Conservation (phyloP, 768 basidiomycete genomes). For the Suillus discolor region DNA sequence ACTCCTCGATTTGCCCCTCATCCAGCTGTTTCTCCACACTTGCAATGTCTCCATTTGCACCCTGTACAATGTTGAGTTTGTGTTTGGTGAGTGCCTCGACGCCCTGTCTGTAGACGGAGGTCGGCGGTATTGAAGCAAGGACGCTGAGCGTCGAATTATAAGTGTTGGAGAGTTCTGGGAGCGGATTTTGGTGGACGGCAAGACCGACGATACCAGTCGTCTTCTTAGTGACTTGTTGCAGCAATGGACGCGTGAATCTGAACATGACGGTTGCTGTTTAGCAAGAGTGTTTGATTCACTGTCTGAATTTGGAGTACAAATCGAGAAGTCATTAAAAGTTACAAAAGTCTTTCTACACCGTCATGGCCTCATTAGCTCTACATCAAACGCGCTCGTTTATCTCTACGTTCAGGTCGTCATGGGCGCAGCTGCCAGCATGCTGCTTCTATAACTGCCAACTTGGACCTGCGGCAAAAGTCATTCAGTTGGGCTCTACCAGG, state of each 20-base stretch:
- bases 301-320: constrained; percentile 6
- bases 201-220: constrained; percentile 90
- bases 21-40: constrained; percentile 74
- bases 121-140: constrained; percentile 71
- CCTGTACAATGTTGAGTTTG: constrained; percentile 74
- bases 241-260: constrained; percentile 72
- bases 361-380: constrained; percentile 46
- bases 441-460: constrained; percentile 21
- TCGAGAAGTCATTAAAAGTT: constrained; percentile 1
- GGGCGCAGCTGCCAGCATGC: constrained; percentile 21
- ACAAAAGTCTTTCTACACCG: constrained; percentile 14
- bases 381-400: constrained; percentile 33
- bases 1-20: constrained; percentile 88
- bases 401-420: constrained; percentile 25
- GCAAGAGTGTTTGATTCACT: constrained; percentile 15
- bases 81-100: constrained; percentile 82
- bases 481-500: constrained; percentile 41
- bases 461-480: constrained; percentile 25
- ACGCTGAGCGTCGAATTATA: constrained; percentile 77
- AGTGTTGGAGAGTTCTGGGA: constrained; percentile 73
- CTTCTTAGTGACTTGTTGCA: constrained; percentile 63
- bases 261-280: constrained; percentile 56
- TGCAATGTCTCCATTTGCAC: constrained; percentile 64
- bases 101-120: constrained; percentile 88
- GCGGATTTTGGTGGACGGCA: constrained; percentile 79